A percentile compares a stretch with the other conserved stretches of the same genome.
Conservation (phyloP, 2,329 filamentous ascomycete genomes). For the Alternaria longipes region DNA sequence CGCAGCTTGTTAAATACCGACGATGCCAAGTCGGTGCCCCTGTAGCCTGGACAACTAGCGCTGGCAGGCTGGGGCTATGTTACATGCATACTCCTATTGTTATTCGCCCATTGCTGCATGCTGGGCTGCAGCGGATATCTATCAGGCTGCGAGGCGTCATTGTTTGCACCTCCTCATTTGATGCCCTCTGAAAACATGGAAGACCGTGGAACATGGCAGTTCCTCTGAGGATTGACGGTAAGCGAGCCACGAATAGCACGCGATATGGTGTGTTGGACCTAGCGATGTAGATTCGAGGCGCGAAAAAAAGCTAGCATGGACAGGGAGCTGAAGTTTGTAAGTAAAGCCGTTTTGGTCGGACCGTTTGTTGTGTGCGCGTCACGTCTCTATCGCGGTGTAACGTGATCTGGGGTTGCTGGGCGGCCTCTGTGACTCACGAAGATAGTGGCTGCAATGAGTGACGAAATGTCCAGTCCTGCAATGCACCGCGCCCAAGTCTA, state of each 20-base stretch:
- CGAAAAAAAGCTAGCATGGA: not conserved
- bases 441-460: conserved; percentile 2
- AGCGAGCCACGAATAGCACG: conserved; percentile 25
- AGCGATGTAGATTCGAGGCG: conserved; percentile 12
- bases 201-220: conserved; percentile 26
- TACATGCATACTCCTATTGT: conserved; percentile 19
- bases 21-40: conserved; percentile 41
- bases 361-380: conserved; percentile 8
- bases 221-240: conserved; percentile 6
- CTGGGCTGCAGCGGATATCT: conserved; percentile 19
- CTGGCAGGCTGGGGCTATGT: conserved; percentile 44
- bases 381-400: conserved; percentile 24
- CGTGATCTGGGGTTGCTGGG: conserved; percentile 12
- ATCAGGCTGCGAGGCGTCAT: conserved; percentile 36
- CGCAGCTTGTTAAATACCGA: conserved; percentile 42
- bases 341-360: conserved; percentile 3
- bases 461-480: not conserved
- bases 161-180: conserved; percentile 30
- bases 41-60: conserved; percentile 39
- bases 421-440: conserved; percentile 20
- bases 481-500: conserved; percentile 2
- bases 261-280: conserved; percentile 22
- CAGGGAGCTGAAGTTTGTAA: not conserved
- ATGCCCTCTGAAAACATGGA: conserved; percentile 20
- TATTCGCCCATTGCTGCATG: conserved; percentile 43